Conservation (phyloP, 257 asterid species). For the Fraxinus excelsior region DNA sequence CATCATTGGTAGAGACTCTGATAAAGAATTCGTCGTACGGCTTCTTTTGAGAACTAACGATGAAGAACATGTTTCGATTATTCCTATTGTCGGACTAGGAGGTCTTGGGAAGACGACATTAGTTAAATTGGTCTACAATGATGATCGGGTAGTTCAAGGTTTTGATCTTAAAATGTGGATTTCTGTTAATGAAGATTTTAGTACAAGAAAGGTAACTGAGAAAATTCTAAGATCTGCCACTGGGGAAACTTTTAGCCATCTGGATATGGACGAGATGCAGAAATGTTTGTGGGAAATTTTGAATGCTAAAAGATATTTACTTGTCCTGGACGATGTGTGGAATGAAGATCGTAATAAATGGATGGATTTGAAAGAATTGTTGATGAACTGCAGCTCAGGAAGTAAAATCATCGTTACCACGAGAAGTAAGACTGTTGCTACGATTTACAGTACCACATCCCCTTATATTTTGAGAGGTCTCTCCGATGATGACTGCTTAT, state of each 20-base stretch:
- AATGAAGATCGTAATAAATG: constrained; percentile 50
- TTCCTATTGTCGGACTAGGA: constrained; percentile 57
- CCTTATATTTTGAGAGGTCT: constrained; percentile 42
- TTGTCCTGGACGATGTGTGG: constrained; percentile 64
- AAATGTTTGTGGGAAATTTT: constrained; percentile 28
- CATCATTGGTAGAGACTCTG: constrained; percentile 54
- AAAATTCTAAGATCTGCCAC: constrained; percentile 41
- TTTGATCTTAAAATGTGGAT: constrained; percentile 58
- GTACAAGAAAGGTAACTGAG: constrained; percentile 41
- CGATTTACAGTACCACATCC: constrained; percentile 33
- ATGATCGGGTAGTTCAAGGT: constrained; percentile 30
- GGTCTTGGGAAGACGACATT: constrained; percentile 61
- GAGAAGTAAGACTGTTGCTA: constrained; percentile 46
- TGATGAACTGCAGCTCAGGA: constrained; percentile 35
- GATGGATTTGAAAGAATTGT: constrained; percentile 41
- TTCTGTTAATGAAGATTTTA: constrained; percentile 48
- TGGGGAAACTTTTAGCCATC: constrained; percentile 37
- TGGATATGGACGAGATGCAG: constrained; percentile 53
- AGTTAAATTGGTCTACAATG: constrained; percentile 51
- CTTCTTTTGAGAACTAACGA: constrained; percentile 30
- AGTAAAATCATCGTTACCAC: constrained; percentile 54
- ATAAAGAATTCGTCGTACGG: constrained; percentile 39
- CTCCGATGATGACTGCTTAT: constrained; percentile 43
- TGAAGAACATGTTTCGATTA: constrained; percentile 40
- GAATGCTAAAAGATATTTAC: constrained; percentile 39